phyloP scores from a whole-genome alignment of 768 basidiomycete species.

The Arthromyces matolae region DNA sequence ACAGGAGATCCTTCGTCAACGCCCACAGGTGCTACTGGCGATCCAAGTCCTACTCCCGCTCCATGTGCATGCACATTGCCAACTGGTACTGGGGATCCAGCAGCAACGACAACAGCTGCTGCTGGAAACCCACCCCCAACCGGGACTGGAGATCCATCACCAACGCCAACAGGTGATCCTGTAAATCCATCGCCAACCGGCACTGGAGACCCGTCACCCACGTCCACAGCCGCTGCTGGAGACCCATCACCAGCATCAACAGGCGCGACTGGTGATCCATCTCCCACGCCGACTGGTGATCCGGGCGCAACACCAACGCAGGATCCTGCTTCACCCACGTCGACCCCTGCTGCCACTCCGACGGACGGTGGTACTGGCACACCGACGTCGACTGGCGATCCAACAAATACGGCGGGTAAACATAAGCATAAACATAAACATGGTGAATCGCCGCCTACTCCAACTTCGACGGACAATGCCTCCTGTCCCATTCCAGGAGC shows the following conservation, averaged over 20 bases:
- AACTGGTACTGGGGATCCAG: neutral
- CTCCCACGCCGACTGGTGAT: neutral
- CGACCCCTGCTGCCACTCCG: neutral
- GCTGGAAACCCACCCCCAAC: neutral
- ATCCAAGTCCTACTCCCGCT: neutral
- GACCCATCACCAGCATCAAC: neutral
- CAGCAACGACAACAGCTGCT: neutral
- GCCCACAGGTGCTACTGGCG: too few species aligned
- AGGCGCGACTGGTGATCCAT: neutral
- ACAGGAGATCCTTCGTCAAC: too few species aligned
- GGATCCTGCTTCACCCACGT: neutral
- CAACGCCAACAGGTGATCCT: neutral
- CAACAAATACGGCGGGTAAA: neutral
- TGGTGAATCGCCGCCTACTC: neutral
- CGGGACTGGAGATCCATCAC: neutral
- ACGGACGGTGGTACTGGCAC: neutral
- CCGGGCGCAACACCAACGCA: neutral
- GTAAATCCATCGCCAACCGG: neutral
- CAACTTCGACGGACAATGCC: neutral
- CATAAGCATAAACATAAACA: too few species aligned
- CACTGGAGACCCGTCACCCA: neutral
- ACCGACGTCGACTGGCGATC: neutral
- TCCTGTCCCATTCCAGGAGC: neutral
- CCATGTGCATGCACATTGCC: neutral
- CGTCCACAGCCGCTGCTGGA: neutral